Evolutionary conservation across 371 early-diverging fungal species (phyloP).

Genomic region (Mucor velutinosus): DNA sequence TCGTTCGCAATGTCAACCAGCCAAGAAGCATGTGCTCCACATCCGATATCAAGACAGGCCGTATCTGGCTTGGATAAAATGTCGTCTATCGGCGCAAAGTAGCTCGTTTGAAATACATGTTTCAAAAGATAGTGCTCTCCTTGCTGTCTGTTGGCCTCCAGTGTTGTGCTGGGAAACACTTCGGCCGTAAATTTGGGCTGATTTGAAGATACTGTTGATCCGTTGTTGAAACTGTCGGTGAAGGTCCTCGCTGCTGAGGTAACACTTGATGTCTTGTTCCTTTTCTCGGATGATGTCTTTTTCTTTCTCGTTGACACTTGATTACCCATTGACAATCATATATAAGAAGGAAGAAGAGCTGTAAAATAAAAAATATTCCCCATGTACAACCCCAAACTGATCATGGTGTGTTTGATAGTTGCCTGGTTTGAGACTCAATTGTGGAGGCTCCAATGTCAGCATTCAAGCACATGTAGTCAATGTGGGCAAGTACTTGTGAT

Average conservation of each 20-base stretch:
- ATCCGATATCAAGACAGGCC: constrained; percentile 33
- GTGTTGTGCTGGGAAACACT: constrained; percentile 19
- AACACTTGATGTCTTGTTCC: neutral
- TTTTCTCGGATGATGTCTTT: neutral
- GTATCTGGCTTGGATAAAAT: constrained; percentile 11
- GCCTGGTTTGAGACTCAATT: neutral
- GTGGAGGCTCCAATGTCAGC: too few species aligned
- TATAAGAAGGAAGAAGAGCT: neutral
- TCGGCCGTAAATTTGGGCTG: constrained; percentile 9
- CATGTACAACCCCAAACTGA: neutral
- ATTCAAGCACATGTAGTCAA: too few species aligned
- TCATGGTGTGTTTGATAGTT: neutral
- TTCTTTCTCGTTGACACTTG: neutral
- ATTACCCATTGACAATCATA: constrained; percentile 3
- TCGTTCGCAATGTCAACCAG: constrained; percentile 36
- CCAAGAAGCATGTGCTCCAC: constrained; percentile 41
- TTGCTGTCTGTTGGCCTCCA: constrained; percentile 28
- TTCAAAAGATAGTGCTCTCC: constrained; percentile 36
- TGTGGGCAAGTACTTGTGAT: too few species aligned
- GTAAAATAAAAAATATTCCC: neutral
- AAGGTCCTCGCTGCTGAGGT: neutral
- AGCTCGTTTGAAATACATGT: constrained; percentile 39
- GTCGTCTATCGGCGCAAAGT: constrained; percentile 36
- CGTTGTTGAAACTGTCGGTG: constrained; percentile 3
- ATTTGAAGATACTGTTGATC: constrained; percentile 4